Evolutionary conservation across 176 grass and related monocot genomes (phyloP).

Genomic region (Chloris gayana): DNA sequence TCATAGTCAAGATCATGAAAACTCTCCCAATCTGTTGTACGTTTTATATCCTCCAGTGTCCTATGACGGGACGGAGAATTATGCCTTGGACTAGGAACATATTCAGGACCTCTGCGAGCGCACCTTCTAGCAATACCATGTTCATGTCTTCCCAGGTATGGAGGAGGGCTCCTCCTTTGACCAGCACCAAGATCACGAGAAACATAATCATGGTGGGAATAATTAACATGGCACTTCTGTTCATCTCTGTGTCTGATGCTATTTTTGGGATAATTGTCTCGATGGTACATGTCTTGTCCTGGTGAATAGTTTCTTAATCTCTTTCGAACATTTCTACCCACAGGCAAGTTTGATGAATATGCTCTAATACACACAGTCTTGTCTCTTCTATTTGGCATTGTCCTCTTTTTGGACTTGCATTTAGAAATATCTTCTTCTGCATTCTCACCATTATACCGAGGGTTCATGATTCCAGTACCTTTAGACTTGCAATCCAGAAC

Average conservation of each 20-base stretch:
- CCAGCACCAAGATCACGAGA: background rate
- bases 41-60: background rate
- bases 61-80: background rate
- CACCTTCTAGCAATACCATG: background rate
- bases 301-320: background rate
- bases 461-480: background rate
- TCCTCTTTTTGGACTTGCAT: conserved; percentile 19
- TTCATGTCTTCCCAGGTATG: background rate
- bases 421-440: background rate
- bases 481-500: background rate
- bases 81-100: background rate
- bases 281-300: background rate
- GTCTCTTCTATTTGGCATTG: background rate
- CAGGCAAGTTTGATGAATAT: conserved; percentile 24
- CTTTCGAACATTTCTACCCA: conserved; percentile 15
- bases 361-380: background rate
- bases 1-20: background rate
- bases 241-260: background rate
- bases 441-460: background rate
- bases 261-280: background rate
- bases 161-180: background rate
- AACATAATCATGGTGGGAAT: background rate
- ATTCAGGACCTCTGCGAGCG: background rate
- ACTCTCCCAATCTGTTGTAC: background rate
- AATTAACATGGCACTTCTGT: background rate